Percentiles rank a stretch among this genome's conserved stretches.
These are phyloP conservation scores for Xylaria sp. DNA, from an alignment of 2,329 filamentous ascomycete genomes.

Conservation along the genomic window DNA sequence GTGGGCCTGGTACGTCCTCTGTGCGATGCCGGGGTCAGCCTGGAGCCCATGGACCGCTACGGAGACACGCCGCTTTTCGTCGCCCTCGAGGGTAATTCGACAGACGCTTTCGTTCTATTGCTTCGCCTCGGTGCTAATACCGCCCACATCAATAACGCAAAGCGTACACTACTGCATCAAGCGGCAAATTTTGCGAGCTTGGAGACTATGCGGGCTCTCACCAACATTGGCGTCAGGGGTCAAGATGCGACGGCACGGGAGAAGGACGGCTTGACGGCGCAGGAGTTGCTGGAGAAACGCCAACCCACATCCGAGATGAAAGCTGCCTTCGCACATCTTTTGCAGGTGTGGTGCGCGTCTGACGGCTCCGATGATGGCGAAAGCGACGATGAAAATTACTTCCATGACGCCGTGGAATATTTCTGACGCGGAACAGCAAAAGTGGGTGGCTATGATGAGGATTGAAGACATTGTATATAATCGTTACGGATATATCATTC, in stretches of 20 bases:
- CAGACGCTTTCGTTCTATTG: constrained; percentile 1
- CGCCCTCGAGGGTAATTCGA: neutral
- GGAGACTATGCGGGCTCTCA: neutral
- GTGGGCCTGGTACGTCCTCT: constrained; percentile 6
- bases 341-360: constrained; percentile 3
- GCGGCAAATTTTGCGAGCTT: neutral
- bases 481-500: too few relatives aligned
- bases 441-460: neutral
- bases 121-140: constrained; percentile 16
- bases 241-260: constrained; percentile 17
- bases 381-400: constrained; percentile 5
- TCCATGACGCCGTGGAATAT: constrained; percentile 12
- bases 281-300: neutral
- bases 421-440: neutral
- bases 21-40: constrained; percentile 10
- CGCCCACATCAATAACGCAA: neutral
- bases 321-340: constrained; percentile 7
- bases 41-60: neutral
- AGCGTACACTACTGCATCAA: constrained; percentile 9
- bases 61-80: constrained; percentile 1
- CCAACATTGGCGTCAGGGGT: constrained; percentile 1
- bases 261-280: constrained; percentile 1
- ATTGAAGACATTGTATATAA: too few relatives aligned
- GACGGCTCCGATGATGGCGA: neutral
- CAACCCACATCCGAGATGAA: neutral